A percentile compares a stretch with the other conserved stretches of the same genome.
phyloP scores from a whole-genome alignment of 306 rosid species.

The Heteromeles arbutifolia region DNA sequence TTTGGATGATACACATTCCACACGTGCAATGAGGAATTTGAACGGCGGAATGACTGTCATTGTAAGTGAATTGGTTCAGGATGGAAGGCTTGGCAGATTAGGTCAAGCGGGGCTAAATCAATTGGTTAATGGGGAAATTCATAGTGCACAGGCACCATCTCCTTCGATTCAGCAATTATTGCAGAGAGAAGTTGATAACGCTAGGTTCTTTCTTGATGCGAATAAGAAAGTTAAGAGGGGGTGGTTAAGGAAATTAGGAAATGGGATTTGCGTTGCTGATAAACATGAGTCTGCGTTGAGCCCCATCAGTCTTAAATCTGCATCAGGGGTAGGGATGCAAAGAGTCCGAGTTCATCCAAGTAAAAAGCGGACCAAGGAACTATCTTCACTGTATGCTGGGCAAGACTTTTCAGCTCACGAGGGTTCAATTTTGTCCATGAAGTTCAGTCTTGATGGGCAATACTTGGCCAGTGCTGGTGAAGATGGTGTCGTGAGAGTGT shows the following conservation, averaged over 20 bases:
- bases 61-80: constrained; percentile 39
- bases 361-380: constrained; percentile 58
- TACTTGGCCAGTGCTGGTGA: constrained; percentile 80
- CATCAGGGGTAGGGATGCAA: constrained; percentile 23
- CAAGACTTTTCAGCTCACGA: constrained; percentile 71
- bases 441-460: constrained; percentile 75
- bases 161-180: constrained; percentile 38
- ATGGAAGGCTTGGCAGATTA: constrained; percentile 34
- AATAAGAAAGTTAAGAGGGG: constrained; percentile 44
- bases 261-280: constrained; percentile 46
- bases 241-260: constrained; percentile 55
- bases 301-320: constrained; percentile 24
- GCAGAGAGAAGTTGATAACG: constrained; percentile 38
- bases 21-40: constrained; percentile 39
- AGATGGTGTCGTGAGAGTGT: constrained; percentile 71
- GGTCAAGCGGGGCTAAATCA: constrained; percentile 41
- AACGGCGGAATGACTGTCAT: constrained; percentile 47
- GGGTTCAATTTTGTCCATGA: constrained; percentile 73
- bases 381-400: constrained; percentile 59
- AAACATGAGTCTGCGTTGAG: constrained; percentile 20
- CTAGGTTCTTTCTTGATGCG: constrained; percentile 17
- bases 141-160: constrained; percentile 29
- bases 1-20: constrained; percentile 21
- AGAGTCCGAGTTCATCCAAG: constrained; percentile 55
- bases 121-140: constrained; percentile 39